phyloP scores from a whole-genome alignment of 768 basidiomycete genomes.

The Serendipita sp. region DNA sequence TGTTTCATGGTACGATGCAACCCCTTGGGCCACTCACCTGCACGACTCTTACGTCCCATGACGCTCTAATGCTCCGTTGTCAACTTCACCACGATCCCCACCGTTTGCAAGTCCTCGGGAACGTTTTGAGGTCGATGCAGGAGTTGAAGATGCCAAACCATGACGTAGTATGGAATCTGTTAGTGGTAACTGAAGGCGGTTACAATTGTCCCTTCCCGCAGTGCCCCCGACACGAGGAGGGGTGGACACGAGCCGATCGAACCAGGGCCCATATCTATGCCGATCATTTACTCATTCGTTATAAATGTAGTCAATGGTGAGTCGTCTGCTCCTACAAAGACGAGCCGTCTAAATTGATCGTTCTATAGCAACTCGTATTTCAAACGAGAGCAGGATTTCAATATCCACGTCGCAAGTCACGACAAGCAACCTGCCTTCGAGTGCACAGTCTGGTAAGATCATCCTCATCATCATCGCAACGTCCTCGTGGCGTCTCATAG shows the following conservation, averaged over 20 bases:
- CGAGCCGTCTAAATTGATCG: background rate
- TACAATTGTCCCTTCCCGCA: slow-evolving; percentile 5
- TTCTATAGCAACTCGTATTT: slow-evolving; percentile 1
- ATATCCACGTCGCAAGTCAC: slow-evolving; percentile 4
- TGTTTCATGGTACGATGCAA: background rate
- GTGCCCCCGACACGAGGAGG: background rate
- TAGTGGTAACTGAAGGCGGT: background rate
- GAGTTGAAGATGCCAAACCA: slow-evolving; percentile 3
- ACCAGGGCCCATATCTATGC: slow-evolving; percentile 4
- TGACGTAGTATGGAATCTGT: slow-evolving; percentile 2
- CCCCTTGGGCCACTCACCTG: background rate
- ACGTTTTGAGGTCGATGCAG: background rate
- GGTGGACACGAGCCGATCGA: slow-evolving; percentile 1
- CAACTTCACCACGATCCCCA: background rate
- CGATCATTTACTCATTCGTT: slow-evolving; percentile 3
- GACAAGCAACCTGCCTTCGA: slow-evolving; percentile 4
- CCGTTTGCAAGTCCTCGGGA: background rate
- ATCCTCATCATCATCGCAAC: too few species aligned
- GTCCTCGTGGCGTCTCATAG: background rate
- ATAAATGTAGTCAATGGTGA: slow-evolving; percentile 1
- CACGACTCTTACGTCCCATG: background rate
- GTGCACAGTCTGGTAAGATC: background rate
- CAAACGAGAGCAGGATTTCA: slow-evolving; percentile 3
- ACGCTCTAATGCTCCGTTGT: background rate
- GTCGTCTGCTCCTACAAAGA: background rate